phyloP scores from a whole-genome alignment of 1,284 basidiomycete genomes.

The Hypsizygus ulmarius region DNA sequence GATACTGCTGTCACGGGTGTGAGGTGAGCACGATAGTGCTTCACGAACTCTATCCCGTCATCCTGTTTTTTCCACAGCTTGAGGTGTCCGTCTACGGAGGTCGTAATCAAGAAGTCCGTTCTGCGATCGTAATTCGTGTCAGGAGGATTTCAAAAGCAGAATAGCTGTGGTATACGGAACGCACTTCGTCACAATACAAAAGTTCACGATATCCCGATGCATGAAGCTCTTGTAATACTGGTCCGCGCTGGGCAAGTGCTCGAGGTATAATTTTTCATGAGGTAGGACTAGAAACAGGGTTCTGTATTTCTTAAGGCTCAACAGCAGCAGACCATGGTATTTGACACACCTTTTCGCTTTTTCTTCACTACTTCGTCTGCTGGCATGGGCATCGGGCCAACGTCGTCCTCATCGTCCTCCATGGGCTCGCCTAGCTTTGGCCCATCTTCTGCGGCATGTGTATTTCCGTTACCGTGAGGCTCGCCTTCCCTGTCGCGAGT shows the following conservation, averaged over 20 bases:
- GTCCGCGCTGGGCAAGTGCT: slow-evolving; percentile 88
- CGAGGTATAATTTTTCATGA: slow-evolving; percentile 76
- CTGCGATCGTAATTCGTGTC: slow-evolving; percentile 39
- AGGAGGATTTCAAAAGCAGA: neutral
- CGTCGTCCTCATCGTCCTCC: slow-evolving; percentile 60
- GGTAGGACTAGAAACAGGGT: slow-evolving; percentile 37
- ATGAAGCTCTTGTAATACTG: slow-evolving; percentile 98
- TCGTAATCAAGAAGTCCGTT: slow-evolving; percentile 92
- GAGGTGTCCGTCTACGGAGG: slow-evolving; percentile 92
- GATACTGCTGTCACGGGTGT: slow-evolving; percentile 78
- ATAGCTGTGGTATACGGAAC: slow-evolving; percentile 22
- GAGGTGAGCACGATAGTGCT: slow-evolving; percentile 91
- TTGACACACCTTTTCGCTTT: slow-evolving; percentile 64
- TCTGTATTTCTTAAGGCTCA: slow-evolving; percentile 39
- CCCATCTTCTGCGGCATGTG: slow-evolving; percentile 18
- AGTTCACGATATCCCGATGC: slow-evolving; percentile 94
- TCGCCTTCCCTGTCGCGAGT: slow-evolving; percentile 39
- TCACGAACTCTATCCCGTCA: slow-evolving; percentile 88
- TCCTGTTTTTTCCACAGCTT: slow-evolving; percentile 99
- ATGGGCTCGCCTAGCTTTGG: slow-evolving; percentile 19
- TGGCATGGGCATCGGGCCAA: slow-evolving; percentile 76
- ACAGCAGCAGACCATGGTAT: slow-evolving; percentile 29
- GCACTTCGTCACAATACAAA: slow-evolving; percentile 81
- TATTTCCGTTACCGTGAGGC: slow-evolving; percentile 8
- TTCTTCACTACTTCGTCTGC: slow-evolving; percentile 54